Conservation (phyloP, 352 stramenopile genomes). For the Phytophthora pistaciae region DNA sequence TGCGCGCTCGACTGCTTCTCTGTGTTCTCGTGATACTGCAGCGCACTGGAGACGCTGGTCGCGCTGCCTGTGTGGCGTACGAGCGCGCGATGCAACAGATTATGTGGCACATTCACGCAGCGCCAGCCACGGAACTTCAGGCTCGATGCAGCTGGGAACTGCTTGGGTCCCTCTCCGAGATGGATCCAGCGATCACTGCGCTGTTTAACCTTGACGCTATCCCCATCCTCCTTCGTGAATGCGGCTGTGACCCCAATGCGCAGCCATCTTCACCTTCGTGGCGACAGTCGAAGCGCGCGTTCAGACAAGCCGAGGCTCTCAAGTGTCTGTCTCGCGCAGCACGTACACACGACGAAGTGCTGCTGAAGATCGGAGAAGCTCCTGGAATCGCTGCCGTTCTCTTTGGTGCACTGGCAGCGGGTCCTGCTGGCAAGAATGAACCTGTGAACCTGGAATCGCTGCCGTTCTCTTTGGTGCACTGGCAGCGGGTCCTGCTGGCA, state of each 20-base stretch:
- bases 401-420: slow-evolving; percentile 47
- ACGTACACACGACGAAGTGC: slow-evolving; percentile 66
- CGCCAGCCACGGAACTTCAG: slow-evolving; percentile 37
- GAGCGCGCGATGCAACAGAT: slow-evolving; percentile 70
- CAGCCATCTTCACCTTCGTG: slow-evolving; percentile 10
- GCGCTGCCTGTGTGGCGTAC: slow-evolving; percentile 56
- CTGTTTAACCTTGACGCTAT: slow-evolving; percentile 77
- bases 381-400: slow-evolving; percentile 50
- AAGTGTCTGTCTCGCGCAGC: slow-evolving; percentile 72
- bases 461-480: slow-evolving; percentile 58
- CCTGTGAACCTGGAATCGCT: slow-evolving; percentile 33
- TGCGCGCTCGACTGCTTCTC: slow-evolving; percentile 58
- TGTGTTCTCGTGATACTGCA: slow-evolving; percentile 67
- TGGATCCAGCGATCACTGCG: slow-evolving; percentile 62
- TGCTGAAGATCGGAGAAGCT: slow-evolving; percentile 69
- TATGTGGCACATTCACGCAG: slow-evolving; percentile 46
- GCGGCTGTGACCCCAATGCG: slow-evolving; percentile 25
- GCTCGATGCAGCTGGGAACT: slow-evolving; percentile 64
- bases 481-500: slow-evolving; percentile 7
- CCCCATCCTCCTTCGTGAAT: slow-evolving; percentile 62
- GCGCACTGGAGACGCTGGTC: slow-evolving; percentile 55
- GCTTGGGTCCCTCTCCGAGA: slow-evolving; percentile 56
- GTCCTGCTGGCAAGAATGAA: slow-evolving; percentile 3
- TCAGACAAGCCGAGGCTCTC: slow-evolving; percentile 60
- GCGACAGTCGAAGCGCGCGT: slow-evolving; percentile 22